Conservation (phyloP, 192 early-diverging fungal species). For the Coemansia sp. region DNA sequence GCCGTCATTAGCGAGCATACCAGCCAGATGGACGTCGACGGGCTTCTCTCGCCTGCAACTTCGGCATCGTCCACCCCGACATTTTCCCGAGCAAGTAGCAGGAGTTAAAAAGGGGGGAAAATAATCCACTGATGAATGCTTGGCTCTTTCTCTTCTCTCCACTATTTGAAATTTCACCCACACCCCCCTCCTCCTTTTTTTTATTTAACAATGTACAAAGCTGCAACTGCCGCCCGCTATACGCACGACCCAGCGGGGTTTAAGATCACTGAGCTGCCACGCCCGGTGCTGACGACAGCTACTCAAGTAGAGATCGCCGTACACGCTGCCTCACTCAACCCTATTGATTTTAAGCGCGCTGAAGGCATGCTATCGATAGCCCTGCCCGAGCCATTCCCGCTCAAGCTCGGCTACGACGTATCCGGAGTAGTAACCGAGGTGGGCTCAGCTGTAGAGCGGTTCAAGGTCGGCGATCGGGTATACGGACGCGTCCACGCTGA, state of each 20-base stretch:
- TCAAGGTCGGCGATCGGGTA: conserved; percentile 60
- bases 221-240: conserved; percentile 20
- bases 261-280: conserved; percentile 13
- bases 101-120: background rate
- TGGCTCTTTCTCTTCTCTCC: background rate
- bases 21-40: conserved; percentile 19
- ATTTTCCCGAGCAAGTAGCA: background rate
- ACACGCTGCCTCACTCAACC: conserved; percentile 61
- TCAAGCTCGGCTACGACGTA: conserved; percentile 60
- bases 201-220: conserved; percentile 24
- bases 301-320: conserved; percentile 47
- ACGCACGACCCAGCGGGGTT: conserved; percentile 25
- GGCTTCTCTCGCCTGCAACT: conserved; percentile 9
- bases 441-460: conserved; percentile 40
- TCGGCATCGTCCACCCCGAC: background rate
- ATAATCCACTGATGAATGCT: background rate
- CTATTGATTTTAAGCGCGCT: conserved; percentile 60
- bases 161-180: background rate
- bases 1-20: background rate
- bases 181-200: background rate
- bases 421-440: conserved; percentile 54
- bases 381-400: conserved; percentile 44
- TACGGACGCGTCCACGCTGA: conserved; percentile 27
- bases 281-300: background rate
- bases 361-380: conserved; percentile 44